These are phyloP conservation scores for Linum lewisii DNA, from an alignment of 345 rosid genomes.

Conservation along the genomic window DNA sequence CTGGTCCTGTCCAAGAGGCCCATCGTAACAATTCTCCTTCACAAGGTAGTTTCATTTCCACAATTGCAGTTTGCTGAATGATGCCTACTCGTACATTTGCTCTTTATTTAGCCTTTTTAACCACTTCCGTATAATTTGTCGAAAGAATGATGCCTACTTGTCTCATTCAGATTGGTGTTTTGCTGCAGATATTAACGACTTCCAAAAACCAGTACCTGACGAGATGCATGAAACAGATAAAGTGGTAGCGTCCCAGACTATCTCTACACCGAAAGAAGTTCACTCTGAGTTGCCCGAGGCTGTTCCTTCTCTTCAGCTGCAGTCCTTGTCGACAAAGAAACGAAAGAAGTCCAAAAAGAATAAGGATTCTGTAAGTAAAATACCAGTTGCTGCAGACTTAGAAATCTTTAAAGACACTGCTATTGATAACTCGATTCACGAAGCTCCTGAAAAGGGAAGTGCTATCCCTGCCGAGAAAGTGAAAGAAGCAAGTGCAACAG, in stretches of 20 bases:
- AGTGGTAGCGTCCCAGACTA: too few species aligned
- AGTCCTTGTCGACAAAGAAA: conserved; percentile 28
- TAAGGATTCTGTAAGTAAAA: conserved; percentile 17
- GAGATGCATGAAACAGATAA: conserved; percentile 13
- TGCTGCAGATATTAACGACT: neutral
- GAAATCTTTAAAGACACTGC: too few species aligned
- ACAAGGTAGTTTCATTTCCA: conserved; percentile 14
- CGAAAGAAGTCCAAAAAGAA: conserved; percentile 33
- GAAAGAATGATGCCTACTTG: too few species aligned
- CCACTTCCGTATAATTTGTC: neutral
- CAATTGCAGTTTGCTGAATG: neutral
- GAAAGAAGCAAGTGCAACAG: conserved; percentile 13
- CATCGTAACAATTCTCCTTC: conserved; percentile 11
- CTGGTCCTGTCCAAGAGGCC: conserved; percentile 20
- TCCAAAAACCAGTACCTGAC: conserved; percentile 7
- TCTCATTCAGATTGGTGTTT: too few species aligned
- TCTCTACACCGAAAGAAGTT: conserved; percentile 3
- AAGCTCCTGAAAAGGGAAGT: conserved; percentile 20
- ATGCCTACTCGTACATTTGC: neutral
- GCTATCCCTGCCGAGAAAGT: conserved; percentile 14
- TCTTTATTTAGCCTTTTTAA: neutral
- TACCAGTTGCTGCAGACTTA: conserved; percentile 15
- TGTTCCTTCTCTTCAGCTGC: conserved; percentile 11
- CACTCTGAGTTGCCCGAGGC: neutral
- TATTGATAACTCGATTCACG: conserved; percentile 17